Base-by-base conservation (phyloP, 139 green algal genomes). In the Tetradesmus lagerheimii region DNA sequence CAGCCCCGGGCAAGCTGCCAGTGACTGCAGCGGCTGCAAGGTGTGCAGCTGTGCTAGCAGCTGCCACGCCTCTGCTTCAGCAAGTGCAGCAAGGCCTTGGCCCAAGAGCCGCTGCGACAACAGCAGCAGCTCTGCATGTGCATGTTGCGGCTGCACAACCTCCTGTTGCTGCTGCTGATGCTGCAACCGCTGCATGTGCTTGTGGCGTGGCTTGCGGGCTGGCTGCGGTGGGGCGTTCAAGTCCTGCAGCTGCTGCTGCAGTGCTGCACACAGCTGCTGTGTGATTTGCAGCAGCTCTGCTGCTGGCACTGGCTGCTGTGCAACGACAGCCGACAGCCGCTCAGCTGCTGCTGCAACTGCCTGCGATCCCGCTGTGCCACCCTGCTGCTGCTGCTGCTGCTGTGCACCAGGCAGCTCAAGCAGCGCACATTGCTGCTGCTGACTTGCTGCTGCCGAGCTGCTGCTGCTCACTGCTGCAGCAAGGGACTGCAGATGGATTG, bases 1-100 rank as follows among this genome's bases (percentile, higher is more conserved):
- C 53, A 95, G 62, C 1, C 53, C 34, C 12, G 87, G 62, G 43
- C 90, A 93, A 66, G 64, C 53, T 29, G 12, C 27, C 14, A 93
- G 71, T 2, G 50, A 86, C 77, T 89, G 88, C 45, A 79, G 35
- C 9, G 90, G 90, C 85, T 85, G 62, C 45, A 77, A 77, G 53
- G 41, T 6, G 20, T 90, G 85, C 64, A 92, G 34, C 45, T 80
- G 34, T 16, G 9, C 12, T 34, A 90, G 27, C 39, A 86, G 25
- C 6, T 12, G 31, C 90, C 90, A 91, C 20, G 80, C 62, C 45
- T 35, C 20, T 23, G 39, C 90, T 16, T 88, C 83, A n/a, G 90
- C 90, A 15, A 91, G 83, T 9, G 90, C 90, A 18, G 45, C 64
- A n/a, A 77, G 57, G 2, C n/a, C 87, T 34, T 83, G 87, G 3